Evolutionary conservation across 164 flowering plant genomes (phyloP).

Genomic region (Chimonanthus salicifolius): DNA sequence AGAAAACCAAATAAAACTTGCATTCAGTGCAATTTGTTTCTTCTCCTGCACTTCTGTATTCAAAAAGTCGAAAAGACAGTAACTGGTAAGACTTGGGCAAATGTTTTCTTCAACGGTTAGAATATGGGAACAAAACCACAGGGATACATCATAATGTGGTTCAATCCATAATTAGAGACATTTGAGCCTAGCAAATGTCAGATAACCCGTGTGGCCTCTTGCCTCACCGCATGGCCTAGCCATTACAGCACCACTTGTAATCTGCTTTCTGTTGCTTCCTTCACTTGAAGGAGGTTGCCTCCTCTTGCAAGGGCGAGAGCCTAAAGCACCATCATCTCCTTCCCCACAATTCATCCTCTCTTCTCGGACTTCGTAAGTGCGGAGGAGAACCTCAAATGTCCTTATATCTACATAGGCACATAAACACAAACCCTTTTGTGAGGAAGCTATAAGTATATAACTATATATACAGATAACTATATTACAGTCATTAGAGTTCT

Average conservation of each 20-base stretch:
- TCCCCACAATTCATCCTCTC: slow-evolving; percentile 28
- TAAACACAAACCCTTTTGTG: background rate
- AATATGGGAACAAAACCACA: too few species aligned
- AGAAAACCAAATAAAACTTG: too few species aligned
- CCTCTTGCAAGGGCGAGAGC: slow-evolving; percentile 54
- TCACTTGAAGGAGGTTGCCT: slow-evolving; percentile 41
- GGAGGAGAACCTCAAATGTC: slow-evolving; percentile 90
- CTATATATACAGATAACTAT: too few species aligned
- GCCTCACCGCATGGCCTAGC: slow-evolving; percentile 65
- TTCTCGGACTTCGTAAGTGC: slow-evolving; percentile 76
- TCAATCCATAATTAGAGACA: slow-evolving; percentile 23
- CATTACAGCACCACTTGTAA: slow-evolving; percentile 29
- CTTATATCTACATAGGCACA: slow-evolving; percentile 55
- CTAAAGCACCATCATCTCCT: slow-evolving; percentile 25
- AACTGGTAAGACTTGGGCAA: too few species aligned
- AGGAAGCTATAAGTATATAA: too few species aligned
- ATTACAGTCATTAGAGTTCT: too few species aligned
- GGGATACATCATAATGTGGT: too few species aligned
- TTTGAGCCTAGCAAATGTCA: slow-evolving; percentile 86
- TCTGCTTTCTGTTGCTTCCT: slow-evolving; percentile 27
- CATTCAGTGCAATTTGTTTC: too few species aligned
- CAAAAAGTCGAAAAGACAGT: too few species aligned
- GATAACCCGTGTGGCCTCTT: slow-evolving; percentile 89
- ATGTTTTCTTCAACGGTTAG: too few species aligned
- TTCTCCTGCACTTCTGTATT: too few species aligned